Evolutionary conservation across 2,329 filamentous ascomycete species (phyloP).

Genomic region (Cladophialophora immunda): DNA sequence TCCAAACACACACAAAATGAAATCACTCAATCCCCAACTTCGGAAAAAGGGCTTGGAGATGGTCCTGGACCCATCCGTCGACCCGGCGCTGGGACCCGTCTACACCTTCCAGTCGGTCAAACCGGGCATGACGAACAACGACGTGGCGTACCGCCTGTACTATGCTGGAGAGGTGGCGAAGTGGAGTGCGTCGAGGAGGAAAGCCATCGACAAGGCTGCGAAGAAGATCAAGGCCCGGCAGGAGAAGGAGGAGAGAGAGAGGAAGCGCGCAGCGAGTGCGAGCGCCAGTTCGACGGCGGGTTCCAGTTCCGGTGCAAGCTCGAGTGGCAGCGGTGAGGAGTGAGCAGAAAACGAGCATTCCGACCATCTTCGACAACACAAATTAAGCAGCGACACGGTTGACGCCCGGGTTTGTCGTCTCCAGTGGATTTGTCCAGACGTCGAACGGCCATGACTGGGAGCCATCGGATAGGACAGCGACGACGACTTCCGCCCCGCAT

Average conservation of each 20-base stretch:
- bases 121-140: slow-evolving; percentile 29
- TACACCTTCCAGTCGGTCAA: slow-evolving; percentile 31
- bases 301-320: neutral
- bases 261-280: neutral
- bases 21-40: slow-evolving; percentile 28
- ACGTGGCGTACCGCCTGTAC: slow-evolving; percentile 31
- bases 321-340: neutral
- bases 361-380: neutral
- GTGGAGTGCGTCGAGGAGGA: slow-evolving; percentile 31
- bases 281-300: neutral
- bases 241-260: slow-evolving; percentile 15
- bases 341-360: neutral
- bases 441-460: neutral
- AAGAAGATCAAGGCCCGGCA: slow-evolving; percentile 20
- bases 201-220: slow-evolving; percentile 28
- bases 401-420: neutral
- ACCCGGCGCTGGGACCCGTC: slow-evolving; percentile 29
- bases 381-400: neutral
- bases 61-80: slow-evolving; percentile 23
- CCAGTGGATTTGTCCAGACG: neutral
- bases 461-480: neutral
- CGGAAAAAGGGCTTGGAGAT: slow-evolving; percentile 31
- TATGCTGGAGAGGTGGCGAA: slow-evolving; percentile 31
- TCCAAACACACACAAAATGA: slow-evolving; percentile 17
- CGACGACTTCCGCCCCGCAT: neutral